Evolutionary conservation across 1,284 basidiomycete genomes (phyloP), one percentile per base, ranked within the genome.

Genomic region (Ceratobasidium sp.): DNA sequence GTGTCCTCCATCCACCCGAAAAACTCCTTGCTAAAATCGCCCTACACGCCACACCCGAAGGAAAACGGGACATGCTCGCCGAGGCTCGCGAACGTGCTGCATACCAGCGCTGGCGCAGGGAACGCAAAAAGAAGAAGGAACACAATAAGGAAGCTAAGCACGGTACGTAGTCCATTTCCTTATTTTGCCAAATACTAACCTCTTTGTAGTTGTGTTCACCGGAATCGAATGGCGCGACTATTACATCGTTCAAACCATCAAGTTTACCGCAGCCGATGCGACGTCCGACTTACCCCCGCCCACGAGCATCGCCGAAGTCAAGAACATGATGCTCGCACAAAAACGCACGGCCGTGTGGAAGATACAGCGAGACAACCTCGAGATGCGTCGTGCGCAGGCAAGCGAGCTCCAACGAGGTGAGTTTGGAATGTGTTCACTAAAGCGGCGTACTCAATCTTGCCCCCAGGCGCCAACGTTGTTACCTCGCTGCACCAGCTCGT

Each of bases 171-270:
- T 29, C 59, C 6, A 40, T n/a, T 59, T 32, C 61, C 19, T 32
- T 51, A 59, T 8, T 29, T 25, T 49, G 19, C 7, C 40, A 64
- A 25, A 29, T 61, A 66, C 65, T 76, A 52, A 76, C 76, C 71
- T 79, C 2, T 78, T 2, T 15, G 32, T n/a, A 95, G 93, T 90
- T 83, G 96, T 95, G 9, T 96, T 98, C 82, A 94, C 95, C 64
- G 95, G 97, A 82, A 99, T 99, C 82, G 98, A 99, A 83, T 99
- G 98, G 98, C 96, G 99, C 82, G 98, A 99, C 84, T 99, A 99
- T 86, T 95, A 97, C 69, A 95, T 98, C 77, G 98, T 99, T 19
- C 96, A 98, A 82, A 99, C 97, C 25, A 98, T 99, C 80, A 98
- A 99, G 84, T 98, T 99, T 82, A 99, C 98, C 11, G 91, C 92